Evolutionary conservation across 2,329 filamentous ascomycete species (phyloP), one percentile per base, ranked within the genome.

Genomic region (Exophiala dermatitidis): DNA sequence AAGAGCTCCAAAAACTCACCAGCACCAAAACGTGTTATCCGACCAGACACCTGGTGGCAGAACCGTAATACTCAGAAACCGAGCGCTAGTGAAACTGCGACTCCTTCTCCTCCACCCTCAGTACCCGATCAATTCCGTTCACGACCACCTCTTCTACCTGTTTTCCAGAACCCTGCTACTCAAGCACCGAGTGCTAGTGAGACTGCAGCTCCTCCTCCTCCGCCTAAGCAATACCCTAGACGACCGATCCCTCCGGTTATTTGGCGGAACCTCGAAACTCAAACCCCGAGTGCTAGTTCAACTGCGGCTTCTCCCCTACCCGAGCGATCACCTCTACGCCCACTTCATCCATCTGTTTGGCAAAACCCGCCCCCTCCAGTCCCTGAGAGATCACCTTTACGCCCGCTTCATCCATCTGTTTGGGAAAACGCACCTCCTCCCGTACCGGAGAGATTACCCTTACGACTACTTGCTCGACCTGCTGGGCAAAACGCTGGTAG

Each of bases 41-140:
- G 49, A 26, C 41, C 54, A 26, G 54, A 53, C 40, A 52, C 54
- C 29, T 55, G 44, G 40, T 54, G 57, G 57, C 53, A 56, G 29
- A 52, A 48, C 7, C 42, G 28, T 3, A n/a, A 50, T 28, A 28
- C 5, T 41, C 38, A 28, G 19, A 19, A 19, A 32, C 42, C 10
- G 12, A 33, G 10, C 46, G n/a, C 37, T 31, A 29, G n/a, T 30
- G 43, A 32, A 33, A 6, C 36, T 34, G 32, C 4, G 30, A 9
- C 7, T 29, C 54, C 54, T 10, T 50, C 54, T 32, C 37, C 54
- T 8, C 26, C 53, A 29, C 50, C 19, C 19, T 19, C 19, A 19
- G 19, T 19, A 19, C 19, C 50, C 19, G 29, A 29, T 8, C 46
- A 31, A 45, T 55, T 48, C 10, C 48, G 48, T 30, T 48, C 52